Evolutionary conservation across 108 stramenopile species (phyloP), one percentile per base, ranked within the genome.

Genomic region (Cyclotella kingstonii): DNA sequence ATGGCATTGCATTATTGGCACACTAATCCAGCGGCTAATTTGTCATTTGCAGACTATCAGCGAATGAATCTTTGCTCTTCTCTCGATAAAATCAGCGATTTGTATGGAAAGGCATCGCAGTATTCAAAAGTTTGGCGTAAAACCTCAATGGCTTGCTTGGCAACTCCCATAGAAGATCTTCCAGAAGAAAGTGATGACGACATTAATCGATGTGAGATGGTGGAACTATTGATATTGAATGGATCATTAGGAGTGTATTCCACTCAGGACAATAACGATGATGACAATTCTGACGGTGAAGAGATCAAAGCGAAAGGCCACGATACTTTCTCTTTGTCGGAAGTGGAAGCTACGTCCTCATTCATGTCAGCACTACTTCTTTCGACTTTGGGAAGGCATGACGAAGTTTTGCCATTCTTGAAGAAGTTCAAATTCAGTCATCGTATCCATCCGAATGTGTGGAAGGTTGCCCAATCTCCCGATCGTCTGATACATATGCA

Each of bases 391-490:
- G 80, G 69, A 1, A 54, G 67, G 36, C 91, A 93, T 45, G 81
- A 87, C n/a, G 39, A 65, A 9, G 86, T 83, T 8, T 41, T 80
- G 19, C 5, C n/a, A 1, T 76, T 84, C 30, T 60, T 93, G 65
- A 45, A 60, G 55, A 60, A 68, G 50, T 89, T 89, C 68, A 61
- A 39, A 18, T 63, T 93, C 42, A 89, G 82, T 12, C 91, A 93
- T 67, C 84, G 91, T n/a, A 56, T 93, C 2, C 84, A 89, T 68
- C 91, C 91, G 10, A 84, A 89, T 53, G 84, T 93, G 1, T 93
- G 91, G 91, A 59, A 66, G 48, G 31, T 38, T 36, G 72, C 63
- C 21, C 45, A 51, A n/a, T 34, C 38, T 2, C 33, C 25, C 12
- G 3, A 43, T 12, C 14, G 15, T 6, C 21, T 5, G 12, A 29